phyloP scores from a whole-genome alignment of 2,329 filamentous ascomycete species.

The Kalmusia sp. region DNA sequence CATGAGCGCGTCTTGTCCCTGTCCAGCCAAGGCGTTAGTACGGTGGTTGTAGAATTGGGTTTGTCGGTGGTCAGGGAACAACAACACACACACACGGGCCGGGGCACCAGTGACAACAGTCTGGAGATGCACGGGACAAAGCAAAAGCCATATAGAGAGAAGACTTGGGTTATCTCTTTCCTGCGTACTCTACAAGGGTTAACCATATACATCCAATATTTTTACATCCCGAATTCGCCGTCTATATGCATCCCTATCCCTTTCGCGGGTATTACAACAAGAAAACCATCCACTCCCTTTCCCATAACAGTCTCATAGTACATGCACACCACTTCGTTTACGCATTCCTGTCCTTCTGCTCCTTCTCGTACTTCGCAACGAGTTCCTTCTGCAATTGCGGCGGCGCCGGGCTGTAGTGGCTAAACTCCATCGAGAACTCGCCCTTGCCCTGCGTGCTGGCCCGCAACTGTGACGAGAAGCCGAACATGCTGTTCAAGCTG shows the following conservation, averaged over 20 bases:
- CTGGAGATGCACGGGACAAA: too few relatives aligned
- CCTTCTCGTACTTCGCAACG: conserved; percentile 72
- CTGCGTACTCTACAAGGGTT: not conserved
- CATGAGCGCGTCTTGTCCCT: too few relatives aligned
- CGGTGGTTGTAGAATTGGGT: too few relatives aligned
- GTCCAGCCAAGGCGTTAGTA: too few relatives aligned
- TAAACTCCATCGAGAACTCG: conserved; percentile 99
- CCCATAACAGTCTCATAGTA: not conserved
- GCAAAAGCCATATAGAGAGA: not conserved
- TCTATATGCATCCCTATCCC: conserved; percentile 19
- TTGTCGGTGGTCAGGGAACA: too few relatives aligned
- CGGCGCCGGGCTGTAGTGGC: conserved; percentile 88
- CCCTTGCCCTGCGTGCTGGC: conserved; percentile 98
- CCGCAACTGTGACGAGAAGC: conserved; percentile 88
- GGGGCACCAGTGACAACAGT: too few relatives aligned
- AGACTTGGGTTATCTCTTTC: not conserved
- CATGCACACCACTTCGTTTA: conserved; percentile 56
- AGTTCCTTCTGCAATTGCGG: conserved; percentile 86
- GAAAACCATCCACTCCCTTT: not conserved
- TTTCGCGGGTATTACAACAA: conserved; percentile 5
- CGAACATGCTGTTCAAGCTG: conserved; percentile 96
- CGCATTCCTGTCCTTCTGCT: conserved; percentile 69
- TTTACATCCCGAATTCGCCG: conserved; percentile 10
- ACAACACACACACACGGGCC: too few relatives aligned
- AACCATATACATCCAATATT: conserved; percentile 7